These are phyloP conservation scores for Darksidea phi DNA, from an alignment of 495 filamentous ascomycete genomes.

Conservation along the genomic window DNA sequence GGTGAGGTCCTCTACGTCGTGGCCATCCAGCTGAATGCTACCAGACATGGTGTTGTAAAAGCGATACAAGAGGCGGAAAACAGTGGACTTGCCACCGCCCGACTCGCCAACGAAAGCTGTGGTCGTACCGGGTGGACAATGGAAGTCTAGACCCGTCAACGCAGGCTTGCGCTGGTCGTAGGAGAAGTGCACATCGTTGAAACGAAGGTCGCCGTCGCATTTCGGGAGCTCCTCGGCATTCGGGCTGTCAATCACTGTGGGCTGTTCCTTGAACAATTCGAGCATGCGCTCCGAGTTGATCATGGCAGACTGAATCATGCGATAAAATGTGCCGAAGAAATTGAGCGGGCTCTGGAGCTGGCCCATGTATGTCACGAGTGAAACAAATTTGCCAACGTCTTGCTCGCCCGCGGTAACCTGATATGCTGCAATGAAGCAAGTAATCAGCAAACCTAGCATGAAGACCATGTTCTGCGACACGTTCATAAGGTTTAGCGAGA, in stretches of 20 bases:
- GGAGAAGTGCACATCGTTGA: conserved; percentile 82
- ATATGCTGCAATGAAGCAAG: conserved; percentile 83
- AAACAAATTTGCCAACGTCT: conserved; percentile 75
- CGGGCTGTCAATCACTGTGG: conserved; percentile 77
- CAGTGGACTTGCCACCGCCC: conserved; percentile 93
- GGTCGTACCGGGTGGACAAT: conserved; percentile 82
- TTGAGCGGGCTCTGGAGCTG: conserved; percentile 92
- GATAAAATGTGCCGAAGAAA: conserved; percentile 97
- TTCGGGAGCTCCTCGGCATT: conserved; percentile 54
- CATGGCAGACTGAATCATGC: conserved; percentile 92
- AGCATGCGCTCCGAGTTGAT: conserved; percentile 94
- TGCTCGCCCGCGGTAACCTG: conserved; percentile 74
- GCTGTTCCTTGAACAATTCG: conserved; percentile 91
- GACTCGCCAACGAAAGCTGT: conserved; percentile 95
- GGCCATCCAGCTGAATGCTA: conserved; percentile 76
- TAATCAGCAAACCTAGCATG: conserved; percentile 80
- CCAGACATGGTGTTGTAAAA: conserved; percentile 85
- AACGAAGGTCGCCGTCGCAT: conserved; percentile 79
- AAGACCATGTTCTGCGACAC: conserved; percentile 91
- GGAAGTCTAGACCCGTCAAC: conserved; percentile 75
- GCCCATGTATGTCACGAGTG: conserved; percentile 81
- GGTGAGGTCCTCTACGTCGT: conserved; percentile 79
- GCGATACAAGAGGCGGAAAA: conserved; percentile 93
- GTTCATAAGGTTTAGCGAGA: conserved; percentile 90
- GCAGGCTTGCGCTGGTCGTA: conserved; percentile 89